Evolutionary conservation across 106 monocot species (phyloP), one percentile per base, ranked within the genome.

Genomic region (Ottelia alismoides): DNA sequence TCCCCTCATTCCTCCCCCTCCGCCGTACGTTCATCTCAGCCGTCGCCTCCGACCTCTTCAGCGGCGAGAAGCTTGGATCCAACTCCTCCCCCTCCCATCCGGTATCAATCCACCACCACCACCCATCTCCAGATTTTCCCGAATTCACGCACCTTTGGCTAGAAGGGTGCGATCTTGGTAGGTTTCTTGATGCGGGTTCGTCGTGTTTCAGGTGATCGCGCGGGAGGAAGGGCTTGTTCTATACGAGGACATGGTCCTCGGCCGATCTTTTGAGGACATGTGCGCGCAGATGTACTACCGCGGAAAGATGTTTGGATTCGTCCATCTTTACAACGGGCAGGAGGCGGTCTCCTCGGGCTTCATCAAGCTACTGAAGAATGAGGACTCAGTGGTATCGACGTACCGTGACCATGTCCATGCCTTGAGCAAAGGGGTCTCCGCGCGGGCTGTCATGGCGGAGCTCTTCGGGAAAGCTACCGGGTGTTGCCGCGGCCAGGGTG

Each of bases 241-340:
- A 47, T 99, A 83, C 62, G 98, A 99, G 73, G 98, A 99, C 79
- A 99, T 99, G 85, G 45, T 83, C 0, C 65, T 99, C 10, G 98
- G 90, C 11, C 76, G 90, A 2, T 27, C 57, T 19, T 99, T 99
- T 61, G 98, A 99, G 79, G 90, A 99, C 68, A 86, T 86, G 98
- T 99, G 98, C 31, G 89, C 90, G 0, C 90, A 99, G 75, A 90
- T 99, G 98, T 99, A 90, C 79, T 83, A 99, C 77, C 65, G 90
- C 0, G 90, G 98, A 28, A 99, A 90, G 72, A 99, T 99, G 90
- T 99, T 90, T 40, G 98, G 98, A 0, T 99, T 90, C 56, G 98
- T 99, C 51, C 98, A 99, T 47, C 72, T 99, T 45, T 99, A 99
- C 68, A 99, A 90, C 35, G 98, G 98, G 16, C 98, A 99, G 51